Evolutionary conservation across 2,329 filamentous ascomycete species (phyloP), one percentile per base, ranked within the genome.

Genomic region (Fusarium redolens): DNA sequence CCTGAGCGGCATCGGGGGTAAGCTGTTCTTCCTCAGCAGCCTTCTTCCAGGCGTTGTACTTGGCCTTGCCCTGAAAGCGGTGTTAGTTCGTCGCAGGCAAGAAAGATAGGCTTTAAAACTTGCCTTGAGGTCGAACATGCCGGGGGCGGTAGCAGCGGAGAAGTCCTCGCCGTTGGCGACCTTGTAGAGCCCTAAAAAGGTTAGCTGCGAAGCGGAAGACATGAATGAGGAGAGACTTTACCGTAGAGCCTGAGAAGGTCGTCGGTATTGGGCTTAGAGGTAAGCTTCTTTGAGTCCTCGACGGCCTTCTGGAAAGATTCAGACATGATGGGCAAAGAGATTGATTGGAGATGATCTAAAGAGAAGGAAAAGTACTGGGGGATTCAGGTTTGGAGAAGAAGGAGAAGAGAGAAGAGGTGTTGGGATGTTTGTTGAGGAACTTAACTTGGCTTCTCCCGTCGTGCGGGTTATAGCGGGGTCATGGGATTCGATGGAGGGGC

Each of bases 41-140:
- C 79, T 91, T 88, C 83, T 94, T 85, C 94, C 94, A 97, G 61
- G 92, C 90, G 78, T 86, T 88, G 85, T 91, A 89, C 88, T 97
- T 97, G 78, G 90, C 90, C 86, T 96, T 97, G 84, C 86, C 90
- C 93, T 94, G 77, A 75, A 57, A 58, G n/a, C 28, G 37, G 11
- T 31, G 57, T 77, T 72, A 77, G 58, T 47, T 45, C 28, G 47
- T 22, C 8, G 31, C 17, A 25, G 7, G 48, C 47, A 17, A 33
- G 31, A 33, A 13, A 47, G 13, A 38, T 30, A 50, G 28, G 38
- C 22, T 40, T 54, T 15, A 56, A 41, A 52, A 60, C 73, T 75
- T 76, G 90, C 91, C 86, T 91, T 91, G 68, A 94, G 79, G 82
- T 94, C 90, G 79, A 94, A 93, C 84, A 90, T 88, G 83, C 92